Evolutionary conservation across 768 basidiomycete species (phyloP).

Genomic region (Podaxis mareebaensis): DNA sequence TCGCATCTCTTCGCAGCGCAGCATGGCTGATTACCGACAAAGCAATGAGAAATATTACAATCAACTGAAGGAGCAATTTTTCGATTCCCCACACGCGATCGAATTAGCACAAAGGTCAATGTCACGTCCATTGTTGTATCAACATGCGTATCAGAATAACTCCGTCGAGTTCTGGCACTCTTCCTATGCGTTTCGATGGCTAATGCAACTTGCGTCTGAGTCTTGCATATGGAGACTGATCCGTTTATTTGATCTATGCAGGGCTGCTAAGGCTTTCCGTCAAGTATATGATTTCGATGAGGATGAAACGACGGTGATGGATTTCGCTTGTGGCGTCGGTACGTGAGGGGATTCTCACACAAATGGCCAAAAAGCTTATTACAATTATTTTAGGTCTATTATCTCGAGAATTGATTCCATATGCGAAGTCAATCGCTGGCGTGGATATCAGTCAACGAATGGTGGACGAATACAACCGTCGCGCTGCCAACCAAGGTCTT

Average conservation of each 20-base stretch:
- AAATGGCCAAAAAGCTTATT: neutral
- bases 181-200: neutral
- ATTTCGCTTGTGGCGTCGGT: conserved; percentile 79
- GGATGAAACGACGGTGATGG: conserved; percentile 59
- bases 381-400: conserved; percentile 51
- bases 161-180: neutral
- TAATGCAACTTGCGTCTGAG: neutral
- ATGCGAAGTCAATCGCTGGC: conserved; percentile 65
- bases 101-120: conserved; percentile 28
- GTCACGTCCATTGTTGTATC: neutral
- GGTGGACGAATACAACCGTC: conserved; percentile 66
- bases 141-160: neutral
- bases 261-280: conserved; percentile 38
- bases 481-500: conserved; percentile 61
- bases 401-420: conserved; percentile 58
- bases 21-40: neutral
- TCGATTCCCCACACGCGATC: conserved; percentile 22
- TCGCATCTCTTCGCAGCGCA: no score
- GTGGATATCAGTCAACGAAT: conserved; percentile 75
- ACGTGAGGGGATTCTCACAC: neutral
- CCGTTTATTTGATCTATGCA: conserved; percentile 14
- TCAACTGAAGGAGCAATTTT: conserved; percentile 18
- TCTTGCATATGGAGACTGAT: neutral
- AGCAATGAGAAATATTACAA: conserved; percentile 43
- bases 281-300: conserved; percentile 51